Percentiles rank a stretch among this genome's conserved stretches.
Evolutionary conservation across 179 eudicot genomes (phyloP).

Genomic region (Gypsophila paniculata): DNA sequence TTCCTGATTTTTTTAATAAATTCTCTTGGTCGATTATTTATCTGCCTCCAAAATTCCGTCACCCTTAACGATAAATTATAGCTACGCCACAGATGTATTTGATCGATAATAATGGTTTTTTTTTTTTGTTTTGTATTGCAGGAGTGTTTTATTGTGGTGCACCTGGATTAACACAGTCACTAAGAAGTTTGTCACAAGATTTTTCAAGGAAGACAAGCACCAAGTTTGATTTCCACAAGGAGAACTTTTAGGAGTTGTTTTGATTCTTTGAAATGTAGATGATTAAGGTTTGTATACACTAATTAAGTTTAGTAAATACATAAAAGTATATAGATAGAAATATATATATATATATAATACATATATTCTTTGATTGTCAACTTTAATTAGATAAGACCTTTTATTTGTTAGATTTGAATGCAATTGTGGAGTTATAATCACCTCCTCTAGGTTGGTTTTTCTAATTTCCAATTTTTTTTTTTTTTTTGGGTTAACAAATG

Average conservation of each 20-base stretch:
- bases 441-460: not conserved
- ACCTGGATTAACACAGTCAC: slow-evolving; percentile 34
- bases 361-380: slow-evolving; percentile 17
- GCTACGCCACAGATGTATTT: too few relatives aligned
- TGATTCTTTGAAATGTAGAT: not conserved
- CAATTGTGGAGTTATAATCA: not conserved
- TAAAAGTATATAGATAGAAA: slow-evolving; percentile 12
- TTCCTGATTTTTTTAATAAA: too few relatives aligned
- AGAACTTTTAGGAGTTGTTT: slow-evolving; percentile 31
- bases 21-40: too few relatives aligned
- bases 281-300: not conserved
- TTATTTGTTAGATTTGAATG: slow-evolving; percentile 11
- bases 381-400: not conserved
- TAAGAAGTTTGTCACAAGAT: slow-evolving; percentile 36
- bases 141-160: slow-evolving; percentile 59
- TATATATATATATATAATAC: not conserved
- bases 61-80: too few relatives aligned
- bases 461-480: not conserved
- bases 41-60: too few relatives aligned
- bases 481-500: not conserved
- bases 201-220: slow-evolving; percentile 46
- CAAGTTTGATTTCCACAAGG: slow-evolving; percentile 56
- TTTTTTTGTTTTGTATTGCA: slow-evolving; percentile 10
- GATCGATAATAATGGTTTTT: not conserved
- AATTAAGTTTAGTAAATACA: slow-evolving; percentile 23